Conservation (phyloP, 2,329 filamentous ascomycete species). For the Claviceps sp. region DNA sequence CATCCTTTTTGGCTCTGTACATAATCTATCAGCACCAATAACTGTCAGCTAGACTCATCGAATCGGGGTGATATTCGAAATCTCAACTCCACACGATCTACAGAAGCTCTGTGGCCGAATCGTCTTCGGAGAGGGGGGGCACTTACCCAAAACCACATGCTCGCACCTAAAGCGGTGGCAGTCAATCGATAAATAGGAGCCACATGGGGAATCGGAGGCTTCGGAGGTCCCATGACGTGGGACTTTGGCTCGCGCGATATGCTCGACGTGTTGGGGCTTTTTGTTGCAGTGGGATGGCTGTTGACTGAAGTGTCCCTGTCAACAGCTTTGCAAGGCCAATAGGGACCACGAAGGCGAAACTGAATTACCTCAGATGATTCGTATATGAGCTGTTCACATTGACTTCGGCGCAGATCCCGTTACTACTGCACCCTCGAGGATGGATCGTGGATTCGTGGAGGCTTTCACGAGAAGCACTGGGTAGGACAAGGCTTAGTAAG, state of each 20-base stretch:
- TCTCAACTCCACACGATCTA: background rate
- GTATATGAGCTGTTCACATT: background rate
- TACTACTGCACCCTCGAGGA: background rate
- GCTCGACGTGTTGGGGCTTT: background rate
- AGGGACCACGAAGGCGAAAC: background rate
- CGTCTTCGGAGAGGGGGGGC: background rate
- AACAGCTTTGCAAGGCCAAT: background rate
- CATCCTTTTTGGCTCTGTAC: slow-evolving; percentile 94
- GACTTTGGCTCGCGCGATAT: background rate
- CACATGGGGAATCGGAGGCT: slow-evolving; percentile 34
- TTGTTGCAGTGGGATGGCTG: background rate
- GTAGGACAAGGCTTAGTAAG: background rate
- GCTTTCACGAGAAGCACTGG: background rate
- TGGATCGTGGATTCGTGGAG: background rate
- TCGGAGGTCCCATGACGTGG: slow-evolving; percentile 19
- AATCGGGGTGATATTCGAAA: background rate
- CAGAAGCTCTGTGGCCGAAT: background rate
- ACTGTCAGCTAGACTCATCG: background rate
- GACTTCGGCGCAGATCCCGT: background rate
- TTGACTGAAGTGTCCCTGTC: background rate
- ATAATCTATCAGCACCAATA: slow-evolving; percentile 49
- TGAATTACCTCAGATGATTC: background rate
- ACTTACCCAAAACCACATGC: slow-evolving; percentile 99
- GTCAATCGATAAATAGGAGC: slow-evolving; percentile 64
- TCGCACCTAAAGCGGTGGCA: slow-evolving; percentile 77